These are phyloP conservation scores for Onygenales sp. DNA, from an alignment of 2,329 filamentous ascomycete species.

Conservation along the genomic window DNA sequence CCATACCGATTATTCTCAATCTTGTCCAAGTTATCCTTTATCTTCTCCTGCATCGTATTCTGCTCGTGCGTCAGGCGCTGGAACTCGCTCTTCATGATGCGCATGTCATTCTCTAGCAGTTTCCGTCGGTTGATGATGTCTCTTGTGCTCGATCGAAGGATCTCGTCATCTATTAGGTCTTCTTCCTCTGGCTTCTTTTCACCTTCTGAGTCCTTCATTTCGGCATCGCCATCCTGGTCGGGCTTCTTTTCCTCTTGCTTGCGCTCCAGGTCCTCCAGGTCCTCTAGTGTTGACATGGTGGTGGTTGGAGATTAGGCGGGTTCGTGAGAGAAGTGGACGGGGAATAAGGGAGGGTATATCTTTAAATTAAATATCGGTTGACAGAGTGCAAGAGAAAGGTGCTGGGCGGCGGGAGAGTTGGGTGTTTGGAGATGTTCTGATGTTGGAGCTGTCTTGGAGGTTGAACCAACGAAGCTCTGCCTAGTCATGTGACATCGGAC, in stretches of 20 bases:
- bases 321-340: no score
- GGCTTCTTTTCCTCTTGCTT: constrained; percentile 55
- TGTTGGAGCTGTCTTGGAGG: no score
- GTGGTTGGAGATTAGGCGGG: constrained; percentile 4
- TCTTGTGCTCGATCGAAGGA: constrained; percentile 83
- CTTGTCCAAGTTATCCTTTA: constrained; percentile 98
- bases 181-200: constrained; percentile 63
- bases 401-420: no score
- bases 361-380: no score
- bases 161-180: constrained; percentile 84
- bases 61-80: constrained; percentile 93
- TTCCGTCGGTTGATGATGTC: constrained; percentile 88
- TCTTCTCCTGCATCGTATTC: constrained; percentile 92
- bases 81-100: constrained; percentile 97
- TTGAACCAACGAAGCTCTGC: no score
- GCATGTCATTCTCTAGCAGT: constrained; percentile 90
- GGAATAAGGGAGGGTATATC: no score
- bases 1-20: constrained; percentile 94
- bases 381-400: no score
- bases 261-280: constrained; percentile 81
- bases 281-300: constrained; percentile 81
- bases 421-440: no score
- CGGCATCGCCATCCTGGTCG: constrained; percentile 40
- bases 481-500: no score
- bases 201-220: constrained; percentile 61